These are phyloP conservation scores for Penicillium cinerascens DNA, from an alignment of 495 filamentous ascomycete genomes.

Conservation along the genomic window DNA sequence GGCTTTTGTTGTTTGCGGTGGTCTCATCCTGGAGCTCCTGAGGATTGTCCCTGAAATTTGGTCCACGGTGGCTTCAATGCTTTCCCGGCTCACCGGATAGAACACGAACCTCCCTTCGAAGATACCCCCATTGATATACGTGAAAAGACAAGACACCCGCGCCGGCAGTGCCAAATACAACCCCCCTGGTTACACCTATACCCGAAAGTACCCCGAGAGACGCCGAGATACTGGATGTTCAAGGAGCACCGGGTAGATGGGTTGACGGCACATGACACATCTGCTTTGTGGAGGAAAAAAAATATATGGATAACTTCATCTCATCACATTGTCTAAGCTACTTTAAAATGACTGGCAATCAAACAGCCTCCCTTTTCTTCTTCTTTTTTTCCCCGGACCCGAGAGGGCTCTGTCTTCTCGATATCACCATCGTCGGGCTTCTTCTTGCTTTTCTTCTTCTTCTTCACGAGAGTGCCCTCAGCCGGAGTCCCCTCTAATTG, in stretches of 20 bases:
- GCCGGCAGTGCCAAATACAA: not conserved
- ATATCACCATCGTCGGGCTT: constrained; percentile 6
- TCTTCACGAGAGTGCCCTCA: constrained; percentile 73
- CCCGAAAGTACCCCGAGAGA: not conserved
- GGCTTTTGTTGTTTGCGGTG: constrained; percentile 23
- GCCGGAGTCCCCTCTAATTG: constrained; percentile 64
- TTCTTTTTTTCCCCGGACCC: constrained; percentile 15
- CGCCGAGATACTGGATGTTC: not conserved
- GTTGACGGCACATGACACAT: not conserved
- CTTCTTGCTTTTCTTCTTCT: constrained; percentile 63
- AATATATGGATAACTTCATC: not conserved
- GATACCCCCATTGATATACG: constrained; percentile 9
- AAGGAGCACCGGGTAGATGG: not conserved
- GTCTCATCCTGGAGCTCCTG: constrained; percentile 38
- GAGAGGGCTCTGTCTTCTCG: not conserved
- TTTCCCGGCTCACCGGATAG: constrained; percentile 23
- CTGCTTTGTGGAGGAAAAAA: not conserved
- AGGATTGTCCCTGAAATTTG: constrained; percentile 62
- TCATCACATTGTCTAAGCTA: constrained; percentile 1
- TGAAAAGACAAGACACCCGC: not conserved
- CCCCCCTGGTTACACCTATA: not conserved
- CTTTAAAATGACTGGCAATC: not conserved
- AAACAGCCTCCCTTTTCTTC: constrained; percentile 10
- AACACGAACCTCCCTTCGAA: not conserved
- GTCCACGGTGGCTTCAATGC: constrained; percentile 30